Conservation (phyloP, 2,329 filamentous ascomycete genomes). For the Xylariaceae sp. region DNA sequence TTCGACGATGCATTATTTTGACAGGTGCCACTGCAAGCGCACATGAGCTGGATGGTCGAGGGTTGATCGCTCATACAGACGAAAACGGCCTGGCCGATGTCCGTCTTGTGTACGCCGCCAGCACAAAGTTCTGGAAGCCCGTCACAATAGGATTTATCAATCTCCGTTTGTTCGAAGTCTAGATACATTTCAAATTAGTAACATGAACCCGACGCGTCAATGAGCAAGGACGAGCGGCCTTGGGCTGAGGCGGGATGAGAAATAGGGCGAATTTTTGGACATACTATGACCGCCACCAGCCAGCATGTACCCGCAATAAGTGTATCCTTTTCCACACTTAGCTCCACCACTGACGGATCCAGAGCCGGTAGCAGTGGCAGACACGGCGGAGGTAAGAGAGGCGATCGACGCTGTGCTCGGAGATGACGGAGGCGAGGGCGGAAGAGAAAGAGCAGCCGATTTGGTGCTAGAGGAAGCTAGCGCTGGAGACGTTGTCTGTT, state of each 20-base stretch:
- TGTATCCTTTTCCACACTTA: constrained; percentile 44
- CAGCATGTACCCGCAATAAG: constrained; percentile 44
- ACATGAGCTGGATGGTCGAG: constrained; percentile 39
- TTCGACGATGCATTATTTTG: constrained; percentile 40
- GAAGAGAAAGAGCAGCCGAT: constrained; percentile 4
- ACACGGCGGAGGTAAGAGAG: neutral
- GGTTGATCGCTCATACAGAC: constrained; percentile 43
- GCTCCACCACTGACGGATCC: constrained; percentile 25
- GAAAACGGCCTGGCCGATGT: constrained; percentile 40
- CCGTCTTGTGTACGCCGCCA: constrained; percentile 37
- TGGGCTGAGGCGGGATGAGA: neutral
- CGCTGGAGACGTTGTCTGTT: neutral
- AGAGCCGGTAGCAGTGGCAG: constrained; percentile 14
- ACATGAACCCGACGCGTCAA: too few relatives aligned
- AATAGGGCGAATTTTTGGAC: constrained; percentile 5
- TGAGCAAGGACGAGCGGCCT: neutral
- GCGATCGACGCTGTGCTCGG: constrained; percentile 8
- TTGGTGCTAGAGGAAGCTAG: neutral
- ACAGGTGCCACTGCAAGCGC: constrained; percentile 41
- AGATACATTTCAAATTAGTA: constrained; percentile 3
- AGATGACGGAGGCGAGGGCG: constrained; percentile 8
- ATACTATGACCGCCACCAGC: constrained; percentile 39
- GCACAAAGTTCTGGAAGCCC: constrained; percentile 38
- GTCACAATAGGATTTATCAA: constrained; percentile 41
- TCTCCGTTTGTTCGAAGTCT: constrained; percentile 39